A percentile compares a stretch with the other conserved stretches of the same genome.
phyloP scores from a whole-genome alignment of 768 basidiomycete genomes.

The Gloeophyllum trabeum region DNA sequence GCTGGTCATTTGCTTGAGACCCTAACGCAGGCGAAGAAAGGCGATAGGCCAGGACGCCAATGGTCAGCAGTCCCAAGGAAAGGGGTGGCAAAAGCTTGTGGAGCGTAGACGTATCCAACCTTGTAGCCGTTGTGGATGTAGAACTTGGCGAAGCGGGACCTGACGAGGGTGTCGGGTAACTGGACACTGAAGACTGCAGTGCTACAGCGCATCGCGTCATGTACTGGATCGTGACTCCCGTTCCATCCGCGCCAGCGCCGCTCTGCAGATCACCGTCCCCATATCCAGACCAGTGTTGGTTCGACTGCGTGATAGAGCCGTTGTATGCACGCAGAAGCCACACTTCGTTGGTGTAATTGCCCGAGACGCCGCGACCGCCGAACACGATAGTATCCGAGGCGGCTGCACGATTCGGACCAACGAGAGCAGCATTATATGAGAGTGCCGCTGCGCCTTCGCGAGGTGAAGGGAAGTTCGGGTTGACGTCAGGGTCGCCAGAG shows the following conservation, averaged over 20 bases:
- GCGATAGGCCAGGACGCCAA: slow-evolving; percentile 28
- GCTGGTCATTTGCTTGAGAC: too few species aligned
- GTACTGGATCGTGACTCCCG: slow-evolving; percentile 53
- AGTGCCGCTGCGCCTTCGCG: slow-evolving; percentile 63
- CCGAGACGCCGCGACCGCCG: slow-evolving; percentile 59
- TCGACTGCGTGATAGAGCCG: slow-evolving; percentile 43
- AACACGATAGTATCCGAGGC: slow-evolving; percentile 69
- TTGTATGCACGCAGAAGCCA: slow-evolving; percentile 73
- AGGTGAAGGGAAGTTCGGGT: slow-evolving; percentile 44
- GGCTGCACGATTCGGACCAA: slow-evolving; percentile 35
- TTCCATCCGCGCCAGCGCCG: slow-evolving; percentile 54
- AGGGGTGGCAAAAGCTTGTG: slow-evolving; percentile 38
- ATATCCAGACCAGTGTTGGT: slow-evolving; percentile 50
- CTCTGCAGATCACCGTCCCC: slow-evolving; percentile 51
- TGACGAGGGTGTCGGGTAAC: slow-evolving; percentile 13
- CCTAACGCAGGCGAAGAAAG: slow-evolving; percentile 30
- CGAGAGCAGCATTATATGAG: slow-evolving; percentile 40
- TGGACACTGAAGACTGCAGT: neutral
- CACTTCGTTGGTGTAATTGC: slow-evolving; percentile 60
- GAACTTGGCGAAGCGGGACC: slow-evolving; percentile 6
- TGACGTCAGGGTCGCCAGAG: slow-evolving; percentile 56
- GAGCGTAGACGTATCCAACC: slow-evolving; percentile 28
- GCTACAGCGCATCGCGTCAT: slow-evolving; percentile 45
- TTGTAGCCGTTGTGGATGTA: neutral
- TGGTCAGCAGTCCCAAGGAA: slow-evolving; percentile 33